Evolutionary conservation across 371 early-diverging fungal genomes (phyloP).

Genomic region (Syncephalis plumigaleata): DNA sequence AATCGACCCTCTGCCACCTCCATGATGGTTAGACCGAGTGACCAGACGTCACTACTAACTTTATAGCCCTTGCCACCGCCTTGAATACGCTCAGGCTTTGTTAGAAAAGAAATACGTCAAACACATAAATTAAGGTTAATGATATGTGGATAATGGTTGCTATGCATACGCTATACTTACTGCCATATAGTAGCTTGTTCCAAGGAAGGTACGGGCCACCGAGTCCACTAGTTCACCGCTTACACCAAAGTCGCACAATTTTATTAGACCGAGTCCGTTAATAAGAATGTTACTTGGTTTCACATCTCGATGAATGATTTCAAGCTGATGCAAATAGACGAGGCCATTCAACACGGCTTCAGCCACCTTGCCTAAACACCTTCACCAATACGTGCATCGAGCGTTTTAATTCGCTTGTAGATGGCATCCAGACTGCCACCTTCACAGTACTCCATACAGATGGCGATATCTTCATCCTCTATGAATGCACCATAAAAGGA

Average conservation of each 20-base stretch:
- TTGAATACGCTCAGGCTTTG: conserved; percentile 87
- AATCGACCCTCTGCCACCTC: conserved; percentile 84
- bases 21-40: conserved; percentile 78
- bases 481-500: conserved; percentile 86
- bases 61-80: conserved; percentile 58
- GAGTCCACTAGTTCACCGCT: conserved; percentile 78
- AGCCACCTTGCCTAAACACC: conserved; percentile 62
- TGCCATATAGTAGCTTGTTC: conserved; percentile 92
- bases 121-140: neutral
- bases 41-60: conserved; percentile 90
- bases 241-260: conserved; percentile 92
- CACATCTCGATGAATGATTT: conserved; percentile 84
- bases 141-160: neutral
- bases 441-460: conserved; percentile 91
- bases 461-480: conserved; percentile 72
- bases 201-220: conserved; percentile 85
- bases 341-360: conserved; percentile 65
- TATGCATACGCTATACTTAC: conserved; percentile 28
- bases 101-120: conserved; percentile 1
- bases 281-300: conserved; percentile 85
- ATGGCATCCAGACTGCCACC: conserved; percentile 68
- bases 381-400: conserved; percentile 52
- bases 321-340: conserved; percentile 52
- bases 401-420: conserved; percentile 43
- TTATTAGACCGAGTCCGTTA: conserved; percentile 69